A percentile compares a stretch with the other conserved stretches of the same genome.
Evolutionary conservation across 2,329 filamentous ascomycete species (phyloP).

Genomic region (Escovopsis sp.): DNA sequence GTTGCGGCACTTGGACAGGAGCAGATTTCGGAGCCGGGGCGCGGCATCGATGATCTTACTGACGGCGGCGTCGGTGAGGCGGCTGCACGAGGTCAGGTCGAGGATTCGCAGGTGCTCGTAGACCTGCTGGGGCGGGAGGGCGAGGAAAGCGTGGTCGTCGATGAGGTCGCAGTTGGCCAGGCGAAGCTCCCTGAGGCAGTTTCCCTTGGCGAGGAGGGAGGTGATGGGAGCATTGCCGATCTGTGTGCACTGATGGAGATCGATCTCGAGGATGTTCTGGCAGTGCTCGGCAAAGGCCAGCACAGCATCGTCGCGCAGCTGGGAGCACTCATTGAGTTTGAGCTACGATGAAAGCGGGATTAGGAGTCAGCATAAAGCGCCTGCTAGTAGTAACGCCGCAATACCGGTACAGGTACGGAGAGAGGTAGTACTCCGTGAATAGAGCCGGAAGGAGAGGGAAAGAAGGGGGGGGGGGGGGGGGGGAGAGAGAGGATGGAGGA

Average conservation of each 20-base stretch:
- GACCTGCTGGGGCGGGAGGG: conserved; percentile 49
- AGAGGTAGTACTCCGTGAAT: too few relatives aligned
- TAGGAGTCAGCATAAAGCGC: conserved; percentile 15
- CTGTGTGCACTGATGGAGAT: conserved; percentile 70
- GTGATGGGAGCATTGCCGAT: conserved; percentile 77
- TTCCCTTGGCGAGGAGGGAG: conserved; percentile 61
- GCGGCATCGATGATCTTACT: conserved; percentile 77
- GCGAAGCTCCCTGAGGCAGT: conserved; percentile 77
- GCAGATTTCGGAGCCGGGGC: conserved; percentile 78
- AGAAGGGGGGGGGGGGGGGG: not conserved
- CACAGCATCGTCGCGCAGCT: conserved; percentile 70
- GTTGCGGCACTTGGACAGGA: conserved; percentile 84
- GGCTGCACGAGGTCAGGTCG: conserved; percentile 77
- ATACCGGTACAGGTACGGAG: too few relatives aligned
- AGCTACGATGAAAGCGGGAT: conserved; percentile 35
- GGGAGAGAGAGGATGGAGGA: not conserved
- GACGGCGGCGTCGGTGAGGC: conserved; percentile 74
- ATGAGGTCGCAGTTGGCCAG: conserved; percentile 75
- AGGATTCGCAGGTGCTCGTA: conserved; percentile 88
- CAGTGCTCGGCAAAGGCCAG: conserved; percentile 78
- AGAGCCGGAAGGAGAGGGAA: too few relatives aligned
- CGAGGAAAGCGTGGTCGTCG: conserved; percentile 76
- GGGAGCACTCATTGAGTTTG: conserved; percentile 85
- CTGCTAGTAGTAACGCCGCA: too few relatives aligned
- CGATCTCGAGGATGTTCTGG: conserved; percentile 88